Percentiles rank a stretch among this genome's conserved stretches.
phyloP scores from a whole-genome alignment of 805 yeast genomes.

The Cyberlindnera subsufficiens region DNA sequence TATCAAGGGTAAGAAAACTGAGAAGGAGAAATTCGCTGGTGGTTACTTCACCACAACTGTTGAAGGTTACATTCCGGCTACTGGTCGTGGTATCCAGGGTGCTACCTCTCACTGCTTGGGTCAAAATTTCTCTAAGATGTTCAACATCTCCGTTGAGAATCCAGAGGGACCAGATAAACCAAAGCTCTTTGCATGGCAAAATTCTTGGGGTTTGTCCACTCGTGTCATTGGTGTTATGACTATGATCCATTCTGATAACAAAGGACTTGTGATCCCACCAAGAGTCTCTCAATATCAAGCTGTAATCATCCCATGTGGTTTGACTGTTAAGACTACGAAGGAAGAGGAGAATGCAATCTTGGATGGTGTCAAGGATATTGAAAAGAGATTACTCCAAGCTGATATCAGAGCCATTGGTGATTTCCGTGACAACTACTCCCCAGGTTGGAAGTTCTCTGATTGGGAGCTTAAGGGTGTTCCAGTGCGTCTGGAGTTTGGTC shows the following conservation, averaged over 20 bases:
- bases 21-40: slow-evolving; percentile 98
- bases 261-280: slow-evolving; percentile 97
- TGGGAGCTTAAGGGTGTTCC: slow-evolving; percentile 97
- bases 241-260: slow-evolving; percentile 97
- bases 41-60: slow-evolving; percentile 92
- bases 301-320: slow-evolving; percentile 91
- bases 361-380: slow-evolving; percentile 66
- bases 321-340: slow-evolving; percentile 77
- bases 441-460: slow-evolving; percentile 98
- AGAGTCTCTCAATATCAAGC: slow-evolving; percentile 91
- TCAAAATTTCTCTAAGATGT: slow-evolving; percentile 98
- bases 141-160: slow-evolving; percentile 89
- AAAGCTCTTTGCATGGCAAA: slow-evolving; percentile 86
- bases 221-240: slow-evolving; percentile 99
- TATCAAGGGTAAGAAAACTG: slow-evolving; percentile 90
- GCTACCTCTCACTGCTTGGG: slow-evolving; percentile 98
- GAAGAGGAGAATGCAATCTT: slow-evolving; percentile 68
- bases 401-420: slow-evolving; percentile 80
- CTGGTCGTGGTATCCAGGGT: slow-evolving; percentile 99
- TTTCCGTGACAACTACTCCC: slow-evolving; percentile 89
- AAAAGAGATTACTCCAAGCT: slow-evolving; percentile 47
- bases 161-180: slow-evolving; percentile 89
- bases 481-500: slow-evolving; percentile 91
- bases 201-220: slow-evolving; percentile 99
- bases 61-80: slow-evolving; percentile 95